phyloP scores from a whole-genome alignment of 495 filamentous ascomycete genomes.

The Thermochaetoides thermophila region DNA sequence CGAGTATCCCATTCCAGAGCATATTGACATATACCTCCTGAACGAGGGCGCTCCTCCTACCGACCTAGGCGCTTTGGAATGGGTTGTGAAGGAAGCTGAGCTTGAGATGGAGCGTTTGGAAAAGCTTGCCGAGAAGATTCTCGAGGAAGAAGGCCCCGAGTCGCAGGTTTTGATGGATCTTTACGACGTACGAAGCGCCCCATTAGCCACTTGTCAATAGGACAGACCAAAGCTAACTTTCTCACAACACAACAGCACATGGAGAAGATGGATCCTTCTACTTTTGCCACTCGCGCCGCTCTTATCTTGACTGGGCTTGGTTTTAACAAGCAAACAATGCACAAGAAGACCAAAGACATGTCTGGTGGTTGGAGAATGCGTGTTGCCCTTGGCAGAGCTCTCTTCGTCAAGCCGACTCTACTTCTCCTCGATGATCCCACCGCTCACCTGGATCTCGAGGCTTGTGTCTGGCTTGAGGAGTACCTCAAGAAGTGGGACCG shows the following conservation, averaged over 20 bases:
- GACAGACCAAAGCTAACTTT: no score
- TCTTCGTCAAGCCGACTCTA: constrained; percentile 94
- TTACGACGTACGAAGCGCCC: constrained; percentile 60
- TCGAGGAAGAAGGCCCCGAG: constrained; percentile 86
- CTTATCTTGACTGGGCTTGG: constrained; percentile 97
- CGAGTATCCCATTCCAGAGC: constrained; percentile 91
- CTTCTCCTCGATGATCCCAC: constrained; percentile 96
- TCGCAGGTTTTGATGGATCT: constrained; percentile 83
- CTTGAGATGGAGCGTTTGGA: constrained; percentile 84
- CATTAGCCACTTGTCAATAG: neutral
- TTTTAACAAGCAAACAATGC: constrained; percentile 93
- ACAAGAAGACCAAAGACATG: constrained; percentile 99
- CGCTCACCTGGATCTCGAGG: constrained; percentile 97
- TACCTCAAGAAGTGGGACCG: constrained; percentile 99
- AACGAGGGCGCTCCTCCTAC: constrained; percentile 92
- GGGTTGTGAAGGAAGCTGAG: constrained; percentile 93
- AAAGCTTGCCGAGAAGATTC: constrained; percentile 70
- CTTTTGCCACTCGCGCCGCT: constrained; percentile 92
- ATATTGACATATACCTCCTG: constrained; percentile 95
- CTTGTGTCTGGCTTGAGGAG: constrained; percentile 98
- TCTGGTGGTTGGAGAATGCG: constrained; percentile 99
- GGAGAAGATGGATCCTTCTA: constrained; percentile 99
- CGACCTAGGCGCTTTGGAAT: constrained; percentile 83
- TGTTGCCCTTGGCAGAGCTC: constrained; percentile 90
- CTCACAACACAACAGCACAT: constrained; percentile 61